Conservation (phyloP, 179 eudicot species). For the Patellifolia procumbens region DNA sequence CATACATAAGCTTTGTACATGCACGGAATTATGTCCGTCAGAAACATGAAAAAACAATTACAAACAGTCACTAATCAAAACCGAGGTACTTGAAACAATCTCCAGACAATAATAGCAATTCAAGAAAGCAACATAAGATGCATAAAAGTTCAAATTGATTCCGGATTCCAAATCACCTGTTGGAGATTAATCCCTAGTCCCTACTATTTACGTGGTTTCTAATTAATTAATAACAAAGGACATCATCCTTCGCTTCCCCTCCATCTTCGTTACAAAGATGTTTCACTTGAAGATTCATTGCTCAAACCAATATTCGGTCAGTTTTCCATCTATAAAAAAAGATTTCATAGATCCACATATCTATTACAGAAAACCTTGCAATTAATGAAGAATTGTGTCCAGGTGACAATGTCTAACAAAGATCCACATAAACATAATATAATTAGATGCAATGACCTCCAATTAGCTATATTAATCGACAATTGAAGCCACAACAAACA, state of each 20-base stretch:
- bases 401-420: background rate
- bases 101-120: background rate
- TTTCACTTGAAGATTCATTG: no score
- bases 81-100: background rate
- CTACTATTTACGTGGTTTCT: background rate
- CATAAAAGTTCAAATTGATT: background rate
- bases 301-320: no score
- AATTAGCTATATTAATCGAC: background rate
- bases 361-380: background rate
- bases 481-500: background rate
- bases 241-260: background rate
- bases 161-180: background rate
- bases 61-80: no score
- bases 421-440: no score
- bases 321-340: background rate
- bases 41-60: background rate
- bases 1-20: background rate
- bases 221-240: background rate
- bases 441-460: no score
- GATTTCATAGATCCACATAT: background rate
- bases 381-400: background rate
- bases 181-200: background rate
- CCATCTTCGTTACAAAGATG: no score
- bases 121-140: no score
- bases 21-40: background rate